Conservation (phyloP, 129 eudicot genomes). For the Gnaphalium uliginosum region DNA sequence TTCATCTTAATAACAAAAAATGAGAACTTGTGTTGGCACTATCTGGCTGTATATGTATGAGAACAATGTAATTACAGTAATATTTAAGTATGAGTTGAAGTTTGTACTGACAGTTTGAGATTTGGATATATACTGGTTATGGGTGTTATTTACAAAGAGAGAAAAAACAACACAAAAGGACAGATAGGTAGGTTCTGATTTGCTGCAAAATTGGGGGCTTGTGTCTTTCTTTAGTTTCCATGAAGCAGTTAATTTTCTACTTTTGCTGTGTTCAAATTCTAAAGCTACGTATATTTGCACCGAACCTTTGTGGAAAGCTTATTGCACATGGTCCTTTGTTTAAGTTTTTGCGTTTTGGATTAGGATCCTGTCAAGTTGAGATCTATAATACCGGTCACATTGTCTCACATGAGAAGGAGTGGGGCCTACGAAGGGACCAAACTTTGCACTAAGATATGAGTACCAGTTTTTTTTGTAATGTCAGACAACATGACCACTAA, state of each 20-base stretch:
- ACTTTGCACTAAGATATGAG: too few relatives aligned
- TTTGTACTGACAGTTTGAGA: conserved; percentile 21
- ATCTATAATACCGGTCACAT: too few relatives aligned
- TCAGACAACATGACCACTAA: too few relatives aligned
- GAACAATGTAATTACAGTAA: conserved; percentile 41
- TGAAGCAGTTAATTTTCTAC: conserved; percentile 11
- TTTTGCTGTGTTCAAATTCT: not conserved
- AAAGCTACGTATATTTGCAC: not conserved
- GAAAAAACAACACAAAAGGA: conserved; percentile 29
- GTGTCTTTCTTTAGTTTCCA: conserved; percentile 27
- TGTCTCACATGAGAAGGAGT: too few relatives aligned
- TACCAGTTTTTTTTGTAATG: too few relatives aligned
- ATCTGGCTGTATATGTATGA: conserved; percentile 27
- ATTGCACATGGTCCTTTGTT: not conserved
- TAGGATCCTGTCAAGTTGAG: not conserved
- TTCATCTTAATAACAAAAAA: conserved; percentile 17
- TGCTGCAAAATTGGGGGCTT: conserved; percentile 2
- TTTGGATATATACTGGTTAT: conserved; percentile 25
- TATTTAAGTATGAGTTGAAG: not conserved
- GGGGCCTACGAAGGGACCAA: too few relatives aligned
- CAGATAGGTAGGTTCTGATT: conserved; percentile 15
- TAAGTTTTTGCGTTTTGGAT: not conserved
- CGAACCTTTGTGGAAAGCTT: not conserved
- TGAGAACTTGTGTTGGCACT: conserved; percentile 13
- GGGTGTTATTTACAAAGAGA: conserved; percentile 43